Evolutionary conservation across 257 asterid species (phyloP).

Genomic region (Penstemon barbatus): DNA sequence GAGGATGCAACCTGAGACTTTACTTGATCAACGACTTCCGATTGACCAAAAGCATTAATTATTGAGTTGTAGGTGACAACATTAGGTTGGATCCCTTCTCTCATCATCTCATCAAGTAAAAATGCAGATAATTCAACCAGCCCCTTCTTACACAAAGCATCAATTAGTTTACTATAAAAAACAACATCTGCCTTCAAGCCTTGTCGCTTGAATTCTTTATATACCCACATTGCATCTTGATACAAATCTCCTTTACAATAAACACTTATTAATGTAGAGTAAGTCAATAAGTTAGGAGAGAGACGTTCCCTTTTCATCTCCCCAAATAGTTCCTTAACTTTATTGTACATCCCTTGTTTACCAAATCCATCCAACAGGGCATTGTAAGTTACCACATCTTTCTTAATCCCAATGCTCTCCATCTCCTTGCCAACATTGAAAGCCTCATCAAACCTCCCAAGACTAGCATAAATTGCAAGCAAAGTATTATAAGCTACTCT

Average conservation of each 20-base stretch:
- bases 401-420: slow-evolving; percentile 85
- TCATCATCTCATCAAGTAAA: slow-evolving; percentile 90
- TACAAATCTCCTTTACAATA: slow-evolving; percentile 76
- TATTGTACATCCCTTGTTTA: slow-evolving; percentile 74
- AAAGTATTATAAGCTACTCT: slow-evolving; percentile 87
- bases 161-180: slow-evolving; percentile 86
- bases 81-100: slow-evolving; percentile 87
- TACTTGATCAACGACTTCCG: slow-evolving; percentile 37
- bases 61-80: slow-evolving; percentile 94
- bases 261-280: slow-evolving; percentile 79
- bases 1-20: slow-evolving; percentile 42
- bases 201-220: slow-evolving; percentile 65
- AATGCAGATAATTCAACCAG: slow-evolving; percentile 70
- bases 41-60: slow-evolving; percentile 83
- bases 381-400: slow-evolving; percentile 91
- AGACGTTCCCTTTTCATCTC: slow-evolving; percentile 72
- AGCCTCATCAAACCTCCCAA: slow-evolving; percentile 88
- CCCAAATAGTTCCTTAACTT: slow-evolving; percentile 69
- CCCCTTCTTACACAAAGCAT: slow-evolving; percentile 90
- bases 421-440: slow-evolving; percentile 75
- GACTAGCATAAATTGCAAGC: slow-evolving; percentile 79
- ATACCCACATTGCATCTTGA: slow-evolving; percentile 66
- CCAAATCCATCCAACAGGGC: slow-evolving; percentile 90
- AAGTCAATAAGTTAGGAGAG: slow-evolving; percentile 77
- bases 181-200: slow-evolving; percentile 95